phyloP scores from a whole-genome alignment of 441 rosid genomes.

The Erodium chrysanthum region DNA sequence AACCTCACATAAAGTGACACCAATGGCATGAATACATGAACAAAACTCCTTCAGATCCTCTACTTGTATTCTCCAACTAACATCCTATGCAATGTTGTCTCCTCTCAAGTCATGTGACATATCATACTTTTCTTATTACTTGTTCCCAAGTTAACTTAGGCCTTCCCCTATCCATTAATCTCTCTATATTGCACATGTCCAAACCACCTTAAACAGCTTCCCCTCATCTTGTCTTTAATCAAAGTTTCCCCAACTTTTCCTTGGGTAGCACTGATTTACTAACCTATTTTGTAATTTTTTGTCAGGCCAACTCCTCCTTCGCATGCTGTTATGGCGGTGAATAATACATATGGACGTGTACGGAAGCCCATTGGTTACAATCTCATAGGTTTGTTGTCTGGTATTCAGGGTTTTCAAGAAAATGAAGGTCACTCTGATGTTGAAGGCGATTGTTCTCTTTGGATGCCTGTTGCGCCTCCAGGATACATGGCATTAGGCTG shows the following conservation, averaged over 20 bases:
- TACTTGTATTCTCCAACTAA: neutral
- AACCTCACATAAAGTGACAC: neutral
- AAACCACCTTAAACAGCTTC: neutral
- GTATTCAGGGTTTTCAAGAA: slow-evolving; percentile 41
- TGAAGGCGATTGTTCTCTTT: slow-evolving; percentile 69
- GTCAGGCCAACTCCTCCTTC: slow-evolving; percentile 96
- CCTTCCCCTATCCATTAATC: neutral
- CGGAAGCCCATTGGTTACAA: slow-evolving; percentile 75
- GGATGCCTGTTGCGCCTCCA: slow-evolving; percentile 95
- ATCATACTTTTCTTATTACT: too few species aligned
- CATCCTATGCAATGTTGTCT: neutral
- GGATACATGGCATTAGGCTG: slow-evolving; percentile 89
- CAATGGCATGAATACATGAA: neutral
- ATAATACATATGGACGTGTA: slow-evolving; percentile 95
- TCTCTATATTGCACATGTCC: neutral
- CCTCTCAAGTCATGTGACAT: too few species aligned
- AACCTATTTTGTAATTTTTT: slow-evolving; percentile 11
- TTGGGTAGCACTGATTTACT: neutral
- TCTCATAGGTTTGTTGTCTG: slow-evolving; percentile 61
- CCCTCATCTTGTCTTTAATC: neutral
- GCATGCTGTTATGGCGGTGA: slow-evolving; percentile 88
- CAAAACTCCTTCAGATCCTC: neutral
- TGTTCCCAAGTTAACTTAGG: too few species aligned
- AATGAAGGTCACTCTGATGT: slow-evolving; percentile 31
- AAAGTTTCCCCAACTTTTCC: slow-evolving; percentile 9